Evolutionary conservation across 2,329 filamentous ascomycete species (phyloP).

Genomic region (Colletotrichum acutatum): DNA sequence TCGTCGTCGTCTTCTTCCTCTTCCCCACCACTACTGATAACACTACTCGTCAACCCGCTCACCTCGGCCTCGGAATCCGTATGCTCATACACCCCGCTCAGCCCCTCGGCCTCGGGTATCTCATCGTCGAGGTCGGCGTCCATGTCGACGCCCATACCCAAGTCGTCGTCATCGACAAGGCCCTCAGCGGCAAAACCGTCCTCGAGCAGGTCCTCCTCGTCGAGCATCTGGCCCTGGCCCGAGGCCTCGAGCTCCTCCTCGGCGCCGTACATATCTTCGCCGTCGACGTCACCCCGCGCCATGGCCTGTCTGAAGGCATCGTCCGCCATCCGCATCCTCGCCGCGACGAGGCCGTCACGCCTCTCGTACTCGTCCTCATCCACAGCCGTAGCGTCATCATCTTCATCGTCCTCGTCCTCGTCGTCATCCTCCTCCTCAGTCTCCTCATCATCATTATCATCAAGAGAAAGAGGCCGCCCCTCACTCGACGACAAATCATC

Average conservation of each 20-base stretch:
- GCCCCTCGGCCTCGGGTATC: conserved; percentile 70
- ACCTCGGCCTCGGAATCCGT: conserved; percentile 79
- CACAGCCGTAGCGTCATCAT: background rate
- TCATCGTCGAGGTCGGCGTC: conserved; percentile 78
- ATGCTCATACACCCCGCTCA: conserved; percentile 75
- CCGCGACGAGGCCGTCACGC: conserved; percentile 57
- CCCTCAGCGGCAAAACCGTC: conserved; percentile 33
- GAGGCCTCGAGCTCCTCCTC: conserved; percentile 67
- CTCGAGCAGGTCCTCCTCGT: conserved; percentile 68
- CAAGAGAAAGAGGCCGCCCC: conserved; percentile 7
- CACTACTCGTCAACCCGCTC: conserved; percentile 57
- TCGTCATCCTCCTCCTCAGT: conserved; percentile 56
- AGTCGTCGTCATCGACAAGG: conserved; percentile 45
- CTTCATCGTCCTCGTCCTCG: conserved; percentile 50
- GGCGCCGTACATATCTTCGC: conserved; percentile 61
- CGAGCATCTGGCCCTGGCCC: conserved; percentile 67
- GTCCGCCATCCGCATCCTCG: conserved; percentile 66
- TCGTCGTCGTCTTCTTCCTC: conserved; percentile 38
- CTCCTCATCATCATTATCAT: conserved; percentile 36
- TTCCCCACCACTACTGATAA: conserved; percentile 32
- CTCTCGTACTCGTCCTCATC: conserved; percentile 54
- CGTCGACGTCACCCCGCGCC: conserved; percentile 60
- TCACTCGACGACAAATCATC: conserved; percentile 45
- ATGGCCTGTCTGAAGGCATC: conserved; percentile 71
- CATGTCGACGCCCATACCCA: conserved; percentile 75